phyloP scores from a whole-genome alignment of 2,329 filamentous ascomycete genomes.

The Cucurbitaria berberidis region DNA sequence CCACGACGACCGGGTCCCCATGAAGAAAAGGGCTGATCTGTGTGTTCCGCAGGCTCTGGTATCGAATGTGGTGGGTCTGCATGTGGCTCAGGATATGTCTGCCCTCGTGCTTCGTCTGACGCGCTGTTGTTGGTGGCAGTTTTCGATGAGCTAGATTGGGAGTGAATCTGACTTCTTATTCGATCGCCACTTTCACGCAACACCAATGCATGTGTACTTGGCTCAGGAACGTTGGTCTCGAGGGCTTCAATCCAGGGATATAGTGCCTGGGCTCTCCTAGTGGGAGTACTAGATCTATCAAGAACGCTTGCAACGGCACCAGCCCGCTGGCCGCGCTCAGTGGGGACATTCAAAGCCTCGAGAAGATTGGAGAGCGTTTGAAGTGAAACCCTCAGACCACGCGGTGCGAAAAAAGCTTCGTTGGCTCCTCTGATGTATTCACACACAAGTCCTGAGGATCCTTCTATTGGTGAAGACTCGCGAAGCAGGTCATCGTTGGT shows the following conservation, averaged over 20 bases:
- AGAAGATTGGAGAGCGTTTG: constrained; percentile 32
- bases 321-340: constrained; percentile 28
- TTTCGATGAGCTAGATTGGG: neutral
- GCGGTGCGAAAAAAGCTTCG: constrained; percentile 42
- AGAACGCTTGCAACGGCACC: constrained; percentile 25
- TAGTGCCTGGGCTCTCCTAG: constrained; percentile 31
- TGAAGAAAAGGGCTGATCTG: neutral
- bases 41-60: constrained; percentile 10
- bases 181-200: constrained; percentile 26
- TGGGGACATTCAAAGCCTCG: constrained; percentile 24
- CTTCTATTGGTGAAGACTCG: neutral
- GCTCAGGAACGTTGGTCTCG: constrained; percentile 26
- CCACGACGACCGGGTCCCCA: neutral
- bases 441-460: constrained; percentile 15
- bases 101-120: neutral
- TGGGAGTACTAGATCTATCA: constrained; percentile 15
- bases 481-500: constrained; percentile 13
- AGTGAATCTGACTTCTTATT: constrained; percentile 4
- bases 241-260: constrained; percentile 41
- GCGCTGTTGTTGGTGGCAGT: neutral
- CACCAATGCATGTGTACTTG: constrained; percentile 17
- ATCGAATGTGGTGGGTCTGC: constrained; percentile 38
- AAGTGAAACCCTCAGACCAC: constrained; percentile 36
- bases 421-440: constrained; percentile 39
- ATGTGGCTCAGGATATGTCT: neutral